Evolutionary conservation across 2,329 filamentous ascomycete genomes (phyloP), one percentile per base, ranked within the genome.

Genomic region (Fusarium transvaalense): DNA sequence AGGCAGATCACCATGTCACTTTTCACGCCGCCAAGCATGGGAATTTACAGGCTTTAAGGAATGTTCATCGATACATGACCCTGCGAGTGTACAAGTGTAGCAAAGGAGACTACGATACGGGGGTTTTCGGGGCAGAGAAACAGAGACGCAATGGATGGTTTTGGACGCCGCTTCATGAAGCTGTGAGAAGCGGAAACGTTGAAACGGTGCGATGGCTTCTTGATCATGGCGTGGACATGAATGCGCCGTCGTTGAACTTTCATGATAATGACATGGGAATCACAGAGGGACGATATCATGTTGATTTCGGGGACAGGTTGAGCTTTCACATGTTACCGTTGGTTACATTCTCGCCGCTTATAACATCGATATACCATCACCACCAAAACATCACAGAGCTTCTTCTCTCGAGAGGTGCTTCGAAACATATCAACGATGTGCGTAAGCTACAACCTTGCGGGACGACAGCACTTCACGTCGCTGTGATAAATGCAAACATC

Each of bases 11-110:
- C 29, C 17, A 56, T 4, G 55, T 51, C n/a, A 58, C 42, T 10
- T 67, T 68, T 23, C 58, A 65, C 42, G 63, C 65, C 1, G 59
- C 63, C 10, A 43, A 56, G 5, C n/a, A 64, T 13, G 52, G 48
- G 13, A 56, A 39, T 6, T 12, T 52, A 4, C 31, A 17, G 14
- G 47, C 45, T 10, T 25, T 56, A 6, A 23, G 5, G 10, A 51
- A 52, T 5, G 46, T 32, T 4, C 2, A 52, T 21, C 35, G 10
- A 10, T 41, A 56, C 17, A 51, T 56, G 53, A 56, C 45, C 6
- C 27, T 56, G 2, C 27, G 14, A 1, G 53, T 56, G 12, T 52
- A 39, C 35, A 50, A 23, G 5, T 52, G 45, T 4, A 56, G 53
- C 13, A 52, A 52, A 23, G 35, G 21, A 17, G 32, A 39, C 6